Percentiles rank a stretch among this genome's conserved stretches.
Conservation (phyloP, 495 filamentous ascomycete species). For the Penicillium chermesinum region DNA sequence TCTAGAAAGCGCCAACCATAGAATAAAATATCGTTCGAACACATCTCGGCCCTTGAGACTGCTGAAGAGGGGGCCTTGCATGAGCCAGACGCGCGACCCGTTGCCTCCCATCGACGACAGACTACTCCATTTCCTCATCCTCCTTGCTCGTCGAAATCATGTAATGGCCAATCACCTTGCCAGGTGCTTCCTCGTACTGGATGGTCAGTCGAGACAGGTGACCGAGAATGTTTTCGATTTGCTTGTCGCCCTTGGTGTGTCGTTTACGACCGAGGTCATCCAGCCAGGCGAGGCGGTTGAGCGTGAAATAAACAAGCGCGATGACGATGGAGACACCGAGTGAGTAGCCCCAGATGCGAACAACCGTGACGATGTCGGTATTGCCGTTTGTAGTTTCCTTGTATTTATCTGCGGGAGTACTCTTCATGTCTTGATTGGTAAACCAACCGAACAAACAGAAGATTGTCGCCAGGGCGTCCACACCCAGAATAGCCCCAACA, state of each 20-base stretch:
- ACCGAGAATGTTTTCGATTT: slow-evolving; percentile 69
- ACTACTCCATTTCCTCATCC: slow-evolving; percentile 38
- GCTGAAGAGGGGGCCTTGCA: not conserved
- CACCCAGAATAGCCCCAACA: slow-evolving; percentile 60
- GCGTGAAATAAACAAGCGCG: slow-evolving; percentile 66
- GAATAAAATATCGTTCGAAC: no score
- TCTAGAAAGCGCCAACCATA: not conserved
- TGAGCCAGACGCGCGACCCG: not conserved
- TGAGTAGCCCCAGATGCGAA: slow-evolving; percentile 71
- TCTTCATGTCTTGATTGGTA: slow-evolving; percentile 43
- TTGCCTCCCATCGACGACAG: not conserved
- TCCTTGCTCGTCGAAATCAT: slow-evolving; percentile 38
- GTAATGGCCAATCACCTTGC: slow-evolving; percentile 33
- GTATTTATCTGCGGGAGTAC: slow-evolving; percentile 35
- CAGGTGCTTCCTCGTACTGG: slow-evolving; percentile 56
- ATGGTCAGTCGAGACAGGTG: slow-evolving; percentile 64
- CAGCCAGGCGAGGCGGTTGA: slow-evolving; percentile 62
- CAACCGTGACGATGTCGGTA: slow-evolving; percentile 70
- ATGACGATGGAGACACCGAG: slow-evolving; percentile 71
- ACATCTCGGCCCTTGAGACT: no score
- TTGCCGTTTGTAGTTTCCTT: slow-evolving; percentile 53
- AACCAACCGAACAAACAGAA: slow-evolving; percentile 73
- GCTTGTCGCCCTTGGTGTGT: slow-evolving; percentile 60
- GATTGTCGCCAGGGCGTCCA: slow-evolving; percentile 61
- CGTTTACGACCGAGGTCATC: slow-evolving; percentile 68